These are phyloP conservation scores for Monilinia laxa DNA, from an alignment of 2,329 filamentous ascomycete species.

Conservation along the genomic window DNA sequence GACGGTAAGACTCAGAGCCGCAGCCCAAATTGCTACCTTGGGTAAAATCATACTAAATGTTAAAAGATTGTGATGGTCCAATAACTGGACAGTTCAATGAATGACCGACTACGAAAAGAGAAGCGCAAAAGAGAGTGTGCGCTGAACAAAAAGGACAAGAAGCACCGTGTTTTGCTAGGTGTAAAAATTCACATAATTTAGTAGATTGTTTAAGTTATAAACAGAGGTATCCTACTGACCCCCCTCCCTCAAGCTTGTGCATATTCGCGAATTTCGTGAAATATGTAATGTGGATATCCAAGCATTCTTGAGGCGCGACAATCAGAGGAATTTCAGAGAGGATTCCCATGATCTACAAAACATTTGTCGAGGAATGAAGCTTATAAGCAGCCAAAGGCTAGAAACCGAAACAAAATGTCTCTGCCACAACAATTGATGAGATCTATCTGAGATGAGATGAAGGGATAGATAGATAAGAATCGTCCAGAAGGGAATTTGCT, in stretches of 20 bases:
- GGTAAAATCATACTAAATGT: background rate
- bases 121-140: conserved; percentile 9
- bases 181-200: background rate
- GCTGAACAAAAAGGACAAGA: background rate
- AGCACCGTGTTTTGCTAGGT: background rate
- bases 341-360: conserved; percentile 9
- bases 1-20: background rate
- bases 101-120: background rate
- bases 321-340: background rate
- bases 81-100: background rate
- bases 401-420: background rate
- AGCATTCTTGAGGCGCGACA: conserved; percentile 14
- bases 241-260: background rate
- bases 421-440: background rate
- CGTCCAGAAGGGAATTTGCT: background rate
- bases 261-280: conserved; percentile 8
- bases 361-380: background rate
- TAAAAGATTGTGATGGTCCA: conserved; percentile 12
- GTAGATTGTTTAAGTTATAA: background rate
- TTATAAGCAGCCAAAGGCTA: background rate
- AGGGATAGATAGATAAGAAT: background rate
- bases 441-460: background rate
- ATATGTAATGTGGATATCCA: conserved; percentile 13
- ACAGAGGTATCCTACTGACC: background rate
- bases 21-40: conserved; percentile 4